These are phyloP conservation scores for Collybia mongolica DNA, from an alignment of 768 basidiomycete species.

Conservation along the genomic window DNA sequence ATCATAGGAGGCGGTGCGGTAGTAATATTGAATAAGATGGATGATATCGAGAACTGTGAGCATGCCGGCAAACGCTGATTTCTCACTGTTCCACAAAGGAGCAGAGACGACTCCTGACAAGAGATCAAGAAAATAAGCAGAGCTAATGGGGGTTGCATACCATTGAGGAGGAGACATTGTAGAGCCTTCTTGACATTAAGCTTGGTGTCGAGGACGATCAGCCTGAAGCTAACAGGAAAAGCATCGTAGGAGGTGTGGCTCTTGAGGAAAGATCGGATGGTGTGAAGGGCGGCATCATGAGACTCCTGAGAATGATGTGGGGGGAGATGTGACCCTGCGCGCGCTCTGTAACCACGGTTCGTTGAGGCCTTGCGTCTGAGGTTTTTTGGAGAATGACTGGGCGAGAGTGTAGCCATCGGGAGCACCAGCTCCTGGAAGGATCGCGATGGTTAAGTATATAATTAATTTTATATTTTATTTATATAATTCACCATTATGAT, in stretches of 20 bases:
- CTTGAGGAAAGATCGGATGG: constrained; percentile 81
- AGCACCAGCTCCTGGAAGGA: constrained; percentile 3
- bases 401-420: constrained; percentile 47
- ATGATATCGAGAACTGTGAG: constrained; percentile 99
- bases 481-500: constrained; percentile 4
- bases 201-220: constrained; percentile 96
- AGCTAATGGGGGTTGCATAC: constrained; percentile 30
- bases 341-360: constrained; percentile 27
- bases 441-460: constrained; percentile 3
- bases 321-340: constrained; percentile 60
- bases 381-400: constrained; percentile 46
- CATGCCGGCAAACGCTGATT: constrained; percentile 94
- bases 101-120: constrained; percentile 91
- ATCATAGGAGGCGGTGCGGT: constrained; percentile 82
- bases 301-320: constrained; percentile 53
- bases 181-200: constrained; percentile 95
- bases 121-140: constrained; percentile 8
- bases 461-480: constrained; percentile 8
- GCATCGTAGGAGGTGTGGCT: constrained; percentile 92
- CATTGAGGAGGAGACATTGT: constrained; percentile 82
- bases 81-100: constrained; percentile 96
- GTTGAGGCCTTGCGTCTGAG: constrained; percentile 56
- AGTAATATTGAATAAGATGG: constrained; percentile 98
- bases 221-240: constrained; percentile 93
- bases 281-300: constrained; percentile 66